Base-by-base conservation (phyloP, 176 grass and related monocot species). In the Bonia amplexicaulis region DNA sequence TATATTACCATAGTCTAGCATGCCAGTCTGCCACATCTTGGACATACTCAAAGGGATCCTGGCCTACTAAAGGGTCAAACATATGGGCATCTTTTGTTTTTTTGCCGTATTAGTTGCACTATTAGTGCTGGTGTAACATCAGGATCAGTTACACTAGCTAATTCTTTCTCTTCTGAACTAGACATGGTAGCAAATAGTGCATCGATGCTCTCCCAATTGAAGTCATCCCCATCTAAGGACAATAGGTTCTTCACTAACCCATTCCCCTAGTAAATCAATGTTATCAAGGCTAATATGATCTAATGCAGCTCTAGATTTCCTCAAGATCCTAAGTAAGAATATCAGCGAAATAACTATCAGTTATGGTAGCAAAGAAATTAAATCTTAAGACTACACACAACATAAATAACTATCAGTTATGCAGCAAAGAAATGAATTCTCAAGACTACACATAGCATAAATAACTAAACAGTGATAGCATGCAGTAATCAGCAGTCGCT, bases 281-380 rank as follows among this genome's bases (percentile, higher is more conserved):
- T 86, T 86, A 31, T 86, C 84, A 17, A 78, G 44, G 49, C 64
- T 80, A 70, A 86, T 78, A 25, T 31, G 74, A 79, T 86, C 84
- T 1, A 51, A 79, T 37, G 67, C n/a, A 47, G 22, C 47, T 71
- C 47, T 86, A 71, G 19, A 69, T 86, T 69, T 86, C 66, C 75
- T 86, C 66, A 71, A 70, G 16, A 59, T 69, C 84, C 76, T 73
- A 64, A 73, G 60, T 9, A 64, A 71, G 33, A 35, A 35, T 35
- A 35, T 4, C 4, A 4, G 33, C 0, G 33, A 35, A 35, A 35
- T 2, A 35, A n/a, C 29, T 78, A 61, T 54, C n/a, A 62, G 6
- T 11, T 11, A 57, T 57, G n/a, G 23, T 1, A 79, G 6, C 33
- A 37, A 23, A 41, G 1, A 27, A 35, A 35, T 35, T 35, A 60